Conservation (phyloP, 2,329 filamentous ascomycete species). For the Phyllosticta citrichinensis region DNA sequence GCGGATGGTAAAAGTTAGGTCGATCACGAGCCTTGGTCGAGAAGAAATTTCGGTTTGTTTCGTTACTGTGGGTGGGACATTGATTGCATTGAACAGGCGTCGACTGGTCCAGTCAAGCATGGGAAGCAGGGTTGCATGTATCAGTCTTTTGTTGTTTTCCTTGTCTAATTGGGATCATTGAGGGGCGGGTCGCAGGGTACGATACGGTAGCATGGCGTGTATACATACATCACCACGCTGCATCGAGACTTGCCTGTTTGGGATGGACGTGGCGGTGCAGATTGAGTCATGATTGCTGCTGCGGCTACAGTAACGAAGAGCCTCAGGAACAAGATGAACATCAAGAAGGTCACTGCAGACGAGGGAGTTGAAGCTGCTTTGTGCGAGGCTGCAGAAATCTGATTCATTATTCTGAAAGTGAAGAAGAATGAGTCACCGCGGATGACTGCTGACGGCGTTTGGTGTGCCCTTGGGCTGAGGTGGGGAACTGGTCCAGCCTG, state of each 20-base stretch:
- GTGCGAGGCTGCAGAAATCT: not conserved
- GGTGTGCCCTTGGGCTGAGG: not conserved
- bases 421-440: not conserved
- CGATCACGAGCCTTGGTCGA: not conserved
- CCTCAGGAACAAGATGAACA: not conserved
- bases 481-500: not conserved
- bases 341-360: not conserved
- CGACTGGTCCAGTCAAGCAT: not conserved
- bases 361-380: not conserved
- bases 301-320: not conserved
- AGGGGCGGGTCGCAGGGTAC: not conserved
- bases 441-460: not conserved
- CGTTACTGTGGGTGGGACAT: not conserved
- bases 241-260: conserved; percentile 1
- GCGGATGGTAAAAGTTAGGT: not conserved
- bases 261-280: not conserved
- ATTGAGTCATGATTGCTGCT: not conserved
- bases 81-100: not conserved
- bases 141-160: not conserved
- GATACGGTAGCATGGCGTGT: not conserved
- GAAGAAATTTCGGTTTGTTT: not conserved
- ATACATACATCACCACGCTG: not conserved
- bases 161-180: not conserved
- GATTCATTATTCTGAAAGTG: not conserved
- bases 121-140: not conserved